Percentiles rank a stretch among this genome's conserved stretches.
These are phyloP conservation scores for Plasmodium falciparum DNA, from an alignment of 169 alveolate species.

Conservation along the genomic window DNA sequence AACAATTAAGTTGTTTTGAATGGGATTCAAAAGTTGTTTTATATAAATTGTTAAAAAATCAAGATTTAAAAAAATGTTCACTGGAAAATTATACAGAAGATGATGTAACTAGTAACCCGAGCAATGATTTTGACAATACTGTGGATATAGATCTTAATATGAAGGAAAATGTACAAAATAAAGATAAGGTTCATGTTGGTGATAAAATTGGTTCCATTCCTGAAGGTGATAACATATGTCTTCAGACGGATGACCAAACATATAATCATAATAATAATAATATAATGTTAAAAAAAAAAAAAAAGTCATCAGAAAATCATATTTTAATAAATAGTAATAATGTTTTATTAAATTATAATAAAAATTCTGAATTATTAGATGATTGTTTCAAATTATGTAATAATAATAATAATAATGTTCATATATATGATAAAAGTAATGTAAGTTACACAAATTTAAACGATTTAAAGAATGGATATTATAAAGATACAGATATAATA, in stretches of 20 bases:
- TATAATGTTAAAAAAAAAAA: too few relatives aligned
- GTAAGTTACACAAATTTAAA: not conserved
- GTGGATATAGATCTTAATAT: not conserved
- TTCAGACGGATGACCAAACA: not conserved
- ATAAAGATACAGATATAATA: constrained; percentile 3
- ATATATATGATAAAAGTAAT: constrained; percentile 17
- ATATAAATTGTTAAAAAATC: not conserved
- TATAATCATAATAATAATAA: not conserved
- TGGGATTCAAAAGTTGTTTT: constrained; percentile 7
- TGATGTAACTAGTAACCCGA: not conserved
- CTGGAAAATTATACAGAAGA: not conserved
- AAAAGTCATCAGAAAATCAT: too few relatives aligned
- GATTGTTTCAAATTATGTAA: too few relatives aligned
- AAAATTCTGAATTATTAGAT: too few relatives aligned
- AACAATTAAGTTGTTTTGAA: constrained; percentile 4
- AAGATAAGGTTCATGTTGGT: too few relatives aligned
- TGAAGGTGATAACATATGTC: too few relatives aligned
- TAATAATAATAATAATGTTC: too few relatives aligned
- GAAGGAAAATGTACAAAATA: not conserved
- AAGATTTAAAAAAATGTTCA: not conserved
- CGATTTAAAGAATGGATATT: not conserved
- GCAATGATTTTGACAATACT: not conserved
- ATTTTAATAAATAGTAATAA: too few relatives aligned
- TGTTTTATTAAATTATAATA: too few relatives aligned
- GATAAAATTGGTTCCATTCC: too few relatives aligned